These are phyloP conservation scores for Syzygium aqueum DNA, from an alignment of 345 rosid genomes.

Conservation along the genomic window DNA sequence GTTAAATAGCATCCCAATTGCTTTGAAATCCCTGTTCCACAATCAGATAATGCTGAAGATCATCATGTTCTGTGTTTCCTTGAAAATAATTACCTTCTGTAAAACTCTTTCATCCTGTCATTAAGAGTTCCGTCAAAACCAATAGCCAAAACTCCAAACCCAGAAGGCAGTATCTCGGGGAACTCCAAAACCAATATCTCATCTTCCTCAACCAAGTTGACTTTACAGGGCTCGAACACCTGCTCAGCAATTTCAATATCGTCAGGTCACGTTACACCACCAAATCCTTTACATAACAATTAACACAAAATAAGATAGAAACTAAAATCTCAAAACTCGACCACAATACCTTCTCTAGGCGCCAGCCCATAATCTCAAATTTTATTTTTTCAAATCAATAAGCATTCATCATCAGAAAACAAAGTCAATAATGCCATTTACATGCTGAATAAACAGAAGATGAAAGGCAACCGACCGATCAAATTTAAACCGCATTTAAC, in stretches of 20 bases:
- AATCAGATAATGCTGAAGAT: neutral
- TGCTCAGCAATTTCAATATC: slow-evolving; percentile 6
- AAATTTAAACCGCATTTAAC: neutral
- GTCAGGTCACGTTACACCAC: neutral
- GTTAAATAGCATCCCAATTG: neutral
- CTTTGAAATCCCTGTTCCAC: neutral
- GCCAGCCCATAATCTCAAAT: neutral
- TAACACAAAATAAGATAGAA: neutral
- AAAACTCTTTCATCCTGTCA: slow-evolving; percentile 90
- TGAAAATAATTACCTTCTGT: slow-evolving; percentile 47
- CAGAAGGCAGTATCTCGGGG: slow-evolving; percentile 45
- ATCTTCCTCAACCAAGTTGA: slow-evolving; percentile 49
- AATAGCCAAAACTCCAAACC: slow-evolving; percentile 54
- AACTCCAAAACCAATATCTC: slow-evolving; percentile 79
- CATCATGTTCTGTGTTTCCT: neutral
- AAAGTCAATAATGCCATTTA: neutral
- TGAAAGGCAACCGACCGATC: neutral
- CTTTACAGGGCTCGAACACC: slow-evolving; percentile 45
- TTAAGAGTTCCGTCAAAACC: slow-evolving; percentile 59
- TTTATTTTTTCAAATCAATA: neutral
- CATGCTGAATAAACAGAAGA: neutral
- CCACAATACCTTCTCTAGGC: neutral
- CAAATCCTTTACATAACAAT: neutral
- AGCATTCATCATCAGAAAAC: neutral
- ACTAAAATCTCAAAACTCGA: neutral